Conservation (phyloP, 495 filamentous ascomycete genomes). For the Aspergillus coremiiformis region DNA sequence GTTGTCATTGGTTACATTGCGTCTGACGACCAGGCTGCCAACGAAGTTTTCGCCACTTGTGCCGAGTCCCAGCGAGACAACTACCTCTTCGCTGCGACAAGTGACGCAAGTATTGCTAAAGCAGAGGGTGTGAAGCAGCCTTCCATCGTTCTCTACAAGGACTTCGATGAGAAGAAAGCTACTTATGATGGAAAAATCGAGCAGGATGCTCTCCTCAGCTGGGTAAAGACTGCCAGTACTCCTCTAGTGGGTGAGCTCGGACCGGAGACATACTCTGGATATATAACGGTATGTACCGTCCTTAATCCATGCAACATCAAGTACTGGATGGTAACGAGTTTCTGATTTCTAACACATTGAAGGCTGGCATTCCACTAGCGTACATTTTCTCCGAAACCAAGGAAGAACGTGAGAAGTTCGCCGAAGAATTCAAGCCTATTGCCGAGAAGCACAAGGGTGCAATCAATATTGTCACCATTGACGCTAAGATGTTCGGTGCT, state of each 20-base stretch:
- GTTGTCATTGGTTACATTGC: conserved; percentile 85
- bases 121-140: conserved; percentile 81
- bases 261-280: conserved; percentile 92
- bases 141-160: conserved; percentile 91
- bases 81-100: conserved; percentile 85
- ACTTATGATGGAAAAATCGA: conserved; percentile 75
- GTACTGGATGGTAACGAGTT: background rate
- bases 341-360: conserved; percentile 3
- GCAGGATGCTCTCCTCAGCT: conserved; percentile 66
- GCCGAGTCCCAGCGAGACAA: conserved; percentile 82
- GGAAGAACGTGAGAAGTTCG: conserved; percentile 78
- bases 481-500: conserved; percentile 89
- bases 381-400: conserved; percentile 96
- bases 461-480: conserved; percentile 96
- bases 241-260: conserved; percentile 95
- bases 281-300: conserved; percentile 85
- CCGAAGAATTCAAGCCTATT: conserved; percentile 50
- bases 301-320: too few relatives aligned
- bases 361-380: conserved; percentile 85
- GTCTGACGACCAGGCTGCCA: conserved; percentile 76
- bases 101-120: conserved; percentile 76
- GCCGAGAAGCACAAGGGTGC: conserved; percentile 61
- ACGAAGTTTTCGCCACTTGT: conserved; percentile 68
- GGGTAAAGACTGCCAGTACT: conserved; percentile 76
- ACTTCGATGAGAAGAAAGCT: conserved; percentile 93